Conservation (phyloP, 176 grass and related monocot species). For the Musa beccarii region DNA sequence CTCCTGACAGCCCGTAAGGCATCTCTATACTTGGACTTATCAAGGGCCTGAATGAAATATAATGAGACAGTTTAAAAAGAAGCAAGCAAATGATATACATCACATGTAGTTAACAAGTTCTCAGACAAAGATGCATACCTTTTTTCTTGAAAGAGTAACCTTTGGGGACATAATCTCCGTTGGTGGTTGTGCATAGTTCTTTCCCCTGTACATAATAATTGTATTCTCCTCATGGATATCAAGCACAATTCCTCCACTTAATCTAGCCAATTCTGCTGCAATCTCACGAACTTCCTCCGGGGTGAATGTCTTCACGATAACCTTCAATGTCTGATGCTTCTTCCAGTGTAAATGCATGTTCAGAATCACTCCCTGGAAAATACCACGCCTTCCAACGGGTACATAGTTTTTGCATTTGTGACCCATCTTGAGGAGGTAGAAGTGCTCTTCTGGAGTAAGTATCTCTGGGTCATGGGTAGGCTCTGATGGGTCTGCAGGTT, state of each 20-base stretch:
- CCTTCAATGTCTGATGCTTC: slow-evolving; percentile 87
- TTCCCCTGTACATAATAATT: slow-evolving; percentile 96
- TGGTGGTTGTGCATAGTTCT: slow-evolving; percentile 88
- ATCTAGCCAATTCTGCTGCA: slow-evolving; percentile 58
- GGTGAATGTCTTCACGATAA: slow-evolving; percentile 95
- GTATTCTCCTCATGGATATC: slow-evolving; percentile 74
- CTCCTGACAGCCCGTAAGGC: slow-evolving; percentile 44
- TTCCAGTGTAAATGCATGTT: slow-evolving; percentile 99
- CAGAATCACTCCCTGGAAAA: slow-evolving; percentile 95
- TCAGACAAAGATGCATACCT: slow-evolving; percentile 24
- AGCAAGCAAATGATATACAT: not conserved
- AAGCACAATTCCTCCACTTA: slow-evolving; percentile 90
- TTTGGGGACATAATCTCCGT: slow-evolving; percentile 94
- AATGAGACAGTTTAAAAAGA: slow-evolving; percentile 3
- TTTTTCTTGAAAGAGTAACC: slow-evolving; percentile 76
- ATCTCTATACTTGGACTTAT: slow-evolving; percentile 87
- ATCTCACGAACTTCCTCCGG: slow-evolving; percentile 87
- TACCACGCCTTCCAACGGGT: slow-evolving; percentile 84
- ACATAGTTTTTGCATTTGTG: slow-evolving; percentile 95
- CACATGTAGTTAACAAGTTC: no score
- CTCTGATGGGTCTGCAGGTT: slow-evolving; percentile 61
- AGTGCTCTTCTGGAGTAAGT: slow-evolving; percentile 92
- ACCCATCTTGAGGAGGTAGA: slow-evolving; percentile 92
- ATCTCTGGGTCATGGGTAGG: slow-evolving; percentile 74
- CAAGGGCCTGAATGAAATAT: slow-evolving; percentile 58